Percentiles rank a stretch among this genome's conserved stretches.
These are phyloP conservation scores for Anthostomella pinea DNA, from an alignment of 2,329 filamentous ascomycete species.

Conservation along the genomic window DNA sequence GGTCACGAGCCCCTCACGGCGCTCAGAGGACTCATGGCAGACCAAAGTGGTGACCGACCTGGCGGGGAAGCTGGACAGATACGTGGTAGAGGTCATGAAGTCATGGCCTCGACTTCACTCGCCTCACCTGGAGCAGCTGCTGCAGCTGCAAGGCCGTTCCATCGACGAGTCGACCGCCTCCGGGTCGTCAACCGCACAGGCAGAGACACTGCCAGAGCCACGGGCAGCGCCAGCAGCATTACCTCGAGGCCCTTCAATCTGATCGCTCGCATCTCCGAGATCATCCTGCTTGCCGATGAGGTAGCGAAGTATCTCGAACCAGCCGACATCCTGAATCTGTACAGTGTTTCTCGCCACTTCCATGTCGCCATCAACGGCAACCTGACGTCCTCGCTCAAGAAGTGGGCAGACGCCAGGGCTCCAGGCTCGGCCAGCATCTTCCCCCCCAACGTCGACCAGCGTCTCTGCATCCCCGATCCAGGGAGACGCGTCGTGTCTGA, in stretches of 20 bases:
- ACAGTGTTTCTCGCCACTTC: constrained; percentile 52
- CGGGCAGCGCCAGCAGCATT: not conserved
- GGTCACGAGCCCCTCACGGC: no score
- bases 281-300: constrained; percentile 39
- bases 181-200: not conserved
- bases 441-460: constrained; percentile 1
- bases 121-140: no score
- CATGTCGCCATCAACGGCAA: constrained; percentile 51
- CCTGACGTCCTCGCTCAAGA: constrained; percentile 25
- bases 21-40: no score
- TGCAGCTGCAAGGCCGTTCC: no score
- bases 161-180: no score
- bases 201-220: not conserved
- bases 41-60: no score
- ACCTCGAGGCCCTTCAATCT: constrained; percentile 2
- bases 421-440: constrained; percentile 5
- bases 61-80: no score
- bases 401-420: constrained; percentile 4
- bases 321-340: constrained; percentile 50
- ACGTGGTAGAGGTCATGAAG: no score
- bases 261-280: constrained; percentile 5
- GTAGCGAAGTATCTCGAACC: constrained; percentile 41
- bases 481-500: constrained; percentile 10
- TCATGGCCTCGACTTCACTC: no score
- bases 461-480: constrained; percentile 19